Percentiles rank a stretch among this genome's conserved stretches.
Evolutionary conservation across 768 basidiomycete species (phyloP).

Genomic region (Boletus barrowsii): DNA sequence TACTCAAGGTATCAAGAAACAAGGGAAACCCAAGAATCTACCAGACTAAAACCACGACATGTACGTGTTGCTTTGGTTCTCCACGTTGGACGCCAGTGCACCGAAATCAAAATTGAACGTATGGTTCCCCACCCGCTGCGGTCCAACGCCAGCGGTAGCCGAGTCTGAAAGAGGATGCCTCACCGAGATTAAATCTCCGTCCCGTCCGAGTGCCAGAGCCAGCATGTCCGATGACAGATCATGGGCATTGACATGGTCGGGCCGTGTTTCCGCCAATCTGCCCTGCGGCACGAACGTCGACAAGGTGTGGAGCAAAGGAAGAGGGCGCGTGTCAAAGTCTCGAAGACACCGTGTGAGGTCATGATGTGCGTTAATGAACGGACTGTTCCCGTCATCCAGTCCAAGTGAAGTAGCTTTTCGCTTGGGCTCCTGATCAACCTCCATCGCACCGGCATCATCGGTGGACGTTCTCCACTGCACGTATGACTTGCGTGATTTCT

Average conservation of each 20-base stretch:
- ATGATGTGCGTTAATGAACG: slow-evolving; percentile 24
- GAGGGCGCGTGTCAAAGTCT: slow-evolving; percentile 20
- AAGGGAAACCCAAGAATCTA: slow-evolving; percentile 12
- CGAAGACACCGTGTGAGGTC: slow-evolving; percentile 24
- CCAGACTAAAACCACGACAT: slow-evolving; percentile 62
- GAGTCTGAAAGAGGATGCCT: slow-evolving; percentile 19
- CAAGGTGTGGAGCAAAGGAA: slow-evolving; percentile 20
- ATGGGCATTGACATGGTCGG: slow-evolving; percentile 19
- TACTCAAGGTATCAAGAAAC: slow-evolving; percentile 20
- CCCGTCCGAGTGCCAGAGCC: slow-evolving; percentile 28
- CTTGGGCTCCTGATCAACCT: slow-evolving; percentile 20
- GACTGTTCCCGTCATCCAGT: neutral
- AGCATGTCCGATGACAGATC: slow-evolving; percentile 34
- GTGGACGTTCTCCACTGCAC: slow-evolving; percentile 35
- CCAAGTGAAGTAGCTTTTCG: neutral
- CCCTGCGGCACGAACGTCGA: slow-evolving; percentile 24
- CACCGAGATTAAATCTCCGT: slow-evolving; percentile 25
- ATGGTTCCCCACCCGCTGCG: slow-evolving; percentile 47
- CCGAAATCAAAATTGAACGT: slow-evolving; percentile 64
- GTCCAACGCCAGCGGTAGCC: slow-evolving; percentile 20
- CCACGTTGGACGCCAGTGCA: slow-evolving; percentile 50
- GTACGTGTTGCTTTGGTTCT: slow-evolving; percentile 53
- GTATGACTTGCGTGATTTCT: slow-evolving; percentile 48
- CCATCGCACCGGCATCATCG: slow-evolving; percentile 23
- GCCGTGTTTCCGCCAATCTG: slow-evolving; percentile 11